Evolutionary conservation across 352 stramenopile species (phyloP).

Genomic region (Pythium angustatum): DNA sequence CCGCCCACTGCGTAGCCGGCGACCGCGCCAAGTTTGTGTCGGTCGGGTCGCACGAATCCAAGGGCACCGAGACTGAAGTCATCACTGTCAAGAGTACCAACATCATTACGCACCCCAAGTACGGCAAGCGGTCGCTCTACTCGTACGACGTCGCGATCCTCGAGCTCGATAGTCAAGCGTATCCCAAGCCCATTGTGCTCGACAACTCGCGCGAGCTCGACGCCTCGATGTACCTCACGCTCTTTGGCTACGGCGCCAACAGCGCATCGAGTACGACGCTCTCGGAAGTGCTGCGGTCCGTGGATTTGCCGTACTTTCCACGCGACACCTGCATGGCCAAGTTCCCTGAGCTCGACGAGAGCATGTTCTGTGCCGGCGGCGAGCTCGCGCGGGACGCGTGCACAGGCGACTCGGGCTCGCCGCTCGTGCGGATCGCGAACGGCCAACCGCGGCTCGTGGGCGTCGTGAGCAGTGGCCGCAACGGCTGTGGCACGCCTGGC

Average conservation of each 20-base stretch:
- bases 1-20: constrained; percentile 38
- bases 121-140: constrained; percentile 32
- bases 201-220: constrained; percentile 33
- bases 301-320: constrained; percentile 35
- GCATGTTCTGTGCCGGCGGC: constrained; percentile 47
- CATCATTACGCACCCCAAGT: constrained; percentile 36
- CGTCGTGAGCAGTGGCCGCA: constrained; percentile 43
- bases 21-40: constrained; percentile 35
- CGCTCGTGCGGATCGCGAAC: constrained; percentile 30
- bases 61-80: constrained; percentile 33
- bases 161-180: constrained; percentile 38
- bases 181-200: constrained; percentile 33
- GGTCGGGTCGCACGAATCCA: constrained; percentile 34
- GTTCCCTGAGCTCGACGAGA: constrained; percentile 39
- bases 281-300: constrained; percentile 31
- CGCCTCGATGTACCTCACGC: constrained; percentile 30
- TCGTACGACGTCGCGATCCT: constrained; percentile 46
- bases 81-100: constrained; percentile 36
- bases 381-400: constrained; percentile 38
- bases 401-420: constrained; percentile 44
- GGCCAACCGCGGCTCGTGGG: constrained; percentile 34
- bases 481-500: constrained; percentile 37
- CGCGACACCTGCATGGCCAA: constrained; percentile 29
- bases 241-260: constrained; percentile 39
- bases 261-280: constrained; percentile 28